phyloP scores from a whole-genome alignment of 345 rosid genomes.

The Acer negundo region DNA sequence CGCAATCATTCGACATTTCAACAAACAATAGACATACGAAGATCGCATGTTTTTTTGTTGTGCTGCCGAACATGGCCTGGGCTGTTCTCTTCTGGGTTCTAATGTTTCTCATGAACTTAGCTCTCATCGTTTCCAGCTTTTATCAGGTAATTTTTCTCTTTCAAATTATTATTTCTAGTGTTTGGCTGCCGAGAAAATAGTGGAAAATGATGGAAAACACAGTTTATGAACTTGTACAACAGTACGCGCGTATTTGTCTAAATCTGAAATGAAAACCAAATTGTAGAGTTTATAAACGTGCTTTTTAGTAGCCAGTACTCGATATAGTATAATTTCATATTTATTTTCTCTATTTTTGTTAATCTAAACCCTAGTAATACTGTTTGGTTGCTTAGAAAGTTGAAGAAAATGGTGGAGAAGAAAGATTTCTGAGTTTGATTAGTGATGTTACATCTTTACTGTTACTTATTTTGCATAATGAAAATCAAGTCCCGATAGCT shows the following conservation, averaged over 20 bases:
- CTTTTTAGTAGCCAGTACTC: not conserved
- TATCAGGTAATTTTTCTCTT: slow-evolving; percentile 48
- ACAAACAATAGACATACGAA: too few species aligned
- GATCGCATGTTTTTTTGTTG: not conserved
- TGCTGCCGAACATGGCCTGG: slow-evolving; percentile 13
- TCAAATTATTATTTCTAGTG: not conserved
- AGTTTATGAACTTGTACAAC: not conserved
- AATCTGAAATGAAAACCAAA: not conserved
- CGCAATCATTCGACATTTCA: not conserved
- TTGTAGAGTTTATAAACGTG: not conserved
- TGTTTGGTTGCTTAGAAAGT: slow-evolving; percentile 9
- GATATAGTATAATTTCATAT: not conserved
- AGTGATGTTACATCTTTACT: not conserved
- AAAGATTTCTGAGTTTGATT: slow-evolving; percentile 3
- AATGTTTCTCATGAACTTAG: slow-evolving; percentile 53
- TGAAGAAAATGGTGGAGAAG: not conserved
- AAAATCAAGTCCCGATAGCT: not conserved
- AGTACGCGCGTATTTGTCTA: not conserved
- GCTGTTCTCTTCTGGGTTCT: slow-evolving; percentile 47
- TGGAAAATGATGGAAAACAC: slow-evolving; percentile 3
- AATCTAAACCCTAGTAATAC: not conserved
- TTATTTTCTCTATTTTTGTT: not conserved
- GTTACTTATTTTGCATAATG: not conserved
- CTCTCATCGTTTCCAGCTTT: slow-evolving; percentile 68
- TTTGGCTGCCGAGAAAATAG: slow-evolving; percentile 10